Percentiles rank a stretch among this genome's conserved stretches.
Evolutionary conservation across 2,329 filamentous ascomycete species (phyloP).

Genomic region (Claviceps sp.): DNA sequence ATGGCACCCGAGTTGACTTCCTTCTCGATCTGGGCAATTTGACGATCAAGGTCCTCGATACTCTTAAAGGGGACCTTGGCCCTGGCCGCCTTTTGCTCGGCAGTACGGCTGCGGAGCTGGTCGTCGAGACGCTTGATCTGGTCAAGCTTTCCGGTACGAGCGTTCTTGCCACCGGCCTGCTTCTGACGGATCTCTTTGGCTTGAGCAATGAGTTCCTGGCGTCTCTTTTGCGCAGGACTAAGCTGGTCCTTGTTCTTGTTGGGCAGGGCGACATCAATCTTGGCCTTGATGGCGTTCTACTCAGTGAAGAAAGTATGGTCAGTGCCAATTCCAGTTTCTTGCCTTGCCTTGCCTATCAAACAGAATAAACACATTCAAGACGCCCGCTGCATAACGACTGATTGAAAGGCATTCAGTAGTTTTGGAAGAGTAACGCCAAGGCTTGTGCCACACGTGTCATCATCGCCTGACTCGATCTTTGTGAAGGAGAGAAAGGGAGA

Average conservation of each 20-base stretch:
- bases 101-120: constrained; percentile 70
- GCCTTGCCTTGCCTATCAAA: too few species aligned
- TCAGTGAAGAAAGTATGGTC: constrained; percentile 7
- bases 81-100: constrained; percentile 76
- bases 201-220: constrained; percentile 72
- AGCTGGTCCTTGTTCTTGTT: constrained; percentile 65
- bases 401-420: neutral
- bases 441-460: neutral
- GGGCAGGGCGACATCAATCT: constrained; percentile 71
- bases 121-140: constrained; percentile 88
- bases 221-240: constrained; percentile 66
- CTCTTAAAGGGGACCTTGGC: constrained; percentile 75
- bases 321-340: constrained; percentile 1
- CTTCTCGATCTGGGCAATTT: constrained; percentile 69
- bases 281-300: constrained; percentile 78
- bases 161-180: constrained; percentile 77
- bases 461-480: too few species aligned
- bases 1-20: constrained; percentile 81
- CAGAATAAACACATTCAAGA: too few species aligned
- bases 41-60: constrained; percentile 71
- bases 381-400: too few species aligned
- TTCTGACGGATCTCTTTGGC: constrained; percentile 73
- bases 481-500: neutral
- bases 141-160: constrained; percentile 64
- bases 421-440: neutral